These are phyloP conservation scores for Rhodocollybia butyracea DNA, from an alignment of 768 basidiomycete species.

Conservation along the genomic window DNA sequence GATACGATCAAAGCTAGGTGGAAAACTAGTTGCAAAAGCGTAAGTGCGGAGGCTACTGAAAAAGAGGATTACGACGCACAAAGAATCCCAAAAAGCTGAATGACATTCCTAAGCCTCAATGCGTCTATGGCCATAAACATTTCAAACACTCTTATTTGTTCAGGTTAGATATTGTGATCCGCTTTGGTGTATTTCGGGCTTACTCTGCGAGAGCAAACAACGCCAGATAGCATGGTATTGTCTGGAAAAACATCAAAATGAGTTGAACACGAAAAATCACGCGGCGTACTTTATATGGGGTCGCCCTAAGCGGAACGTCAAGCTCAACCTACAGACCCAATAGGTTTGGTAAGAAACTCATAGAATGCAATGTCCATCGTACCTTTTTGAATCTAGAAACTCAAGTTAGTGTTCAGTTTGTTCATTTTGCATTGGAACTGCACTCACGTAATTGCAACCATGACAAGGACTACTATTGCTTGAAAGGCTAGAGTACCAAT, in stretches of 20 bases:
- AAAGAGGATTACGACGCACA: constrained; percentile 34
- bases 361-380: constrained; percentile 16
- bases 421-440: too few species aligned
- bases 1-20: constrained; percentile 72
- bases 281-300: constrained; percentile 50
- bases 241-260: constrained; percentile 36
- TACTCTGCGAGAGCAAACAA: constrained; percentile 83
- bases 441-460: constrained; percentile 72
- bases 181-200: constrained; percentile 16
- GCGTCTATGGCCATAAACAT: constrained; percentile 81
- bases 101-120: constrained; percentile 71
- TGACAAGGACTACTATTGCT: constrained; percentile 67
- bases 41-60: neutral
- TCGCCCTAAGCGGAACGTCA: constrained; percentile 36
- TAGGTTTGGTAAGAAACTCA: neutral
- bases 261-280: neutral
- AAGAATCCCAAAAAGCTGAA: constrained; percentile 74
- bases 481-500: constrained; percentile 64
- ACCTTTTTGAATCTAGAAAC: constrained; percentile 72
- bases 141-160: constrained; percentile 62
- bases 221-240: constrained; percentile 81
- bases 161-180: neutral
- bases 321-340: constrained; percentile 43
- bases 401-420: too few species aligned
- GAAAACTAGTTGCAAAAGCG: constrained; percentile 48